Base-by-base conservation (phyloP, 2,329 filamentous ascomycete species). In the Kalaharituber pfeilii region DNA sequence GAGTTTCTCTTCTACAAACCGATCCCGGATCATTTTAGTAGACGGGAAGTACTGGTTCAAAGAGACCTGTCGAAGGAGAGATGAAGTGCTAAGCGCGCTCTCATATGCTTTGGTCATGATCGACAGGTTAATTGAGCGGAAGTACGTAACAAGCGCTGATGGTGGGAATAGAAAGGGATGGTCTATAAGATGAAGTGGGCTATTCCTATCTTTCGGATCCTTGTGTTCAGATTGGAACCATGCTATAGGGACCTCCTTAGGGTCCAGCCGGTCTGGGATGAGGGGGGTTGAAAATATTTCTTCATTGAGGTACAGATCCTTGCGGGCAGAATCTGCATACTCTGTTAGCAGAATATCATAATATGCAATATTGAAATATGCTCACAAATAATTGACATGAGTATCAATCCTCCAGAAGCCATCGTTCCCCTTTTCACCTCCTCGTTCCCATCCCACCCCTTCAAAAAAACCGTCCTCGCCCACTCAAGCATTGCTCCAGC, bases 111-210 rank as follows among this genome's bases (percentile, higher is more conserved):
- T 78, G 60, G 81, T 85, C 89, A 96, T 96, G 15, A 77, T 76
- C 0, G 84, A 79, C 63, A 91, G 86, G 65, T 94, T 95, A 64
- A 94, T 81, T 3, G 86, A 79, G 18, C 89, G 81, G 66, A 96
- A 95, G 66, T 87, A 94, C 0, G 79, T 80, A 2, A 94, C 81
- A 2, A 94, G 70, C 1, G 79, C 78, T 0, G 80, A 74, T 0
- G 81, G 75, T 20, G 76, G 79, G 63, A 95, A 94, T 0, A 96
- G 73, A 64, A 83, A 93, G 0, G 85, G 79, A 59, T 83, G 86
- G 56, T 87, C 81, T 2, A 96, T 71, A 0, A 96, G 70, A 67
- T 95, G 87, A 22, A 81, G 70, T 9, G 33, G 7, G n/a, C n/a
- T 77, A 60, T 80, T 79, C 56, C 74, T 78, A 28, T 78, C 80